phyloP scores from a whole-genome alignment of 768 basidiomycete species.

The Russula earlei region DNA sequence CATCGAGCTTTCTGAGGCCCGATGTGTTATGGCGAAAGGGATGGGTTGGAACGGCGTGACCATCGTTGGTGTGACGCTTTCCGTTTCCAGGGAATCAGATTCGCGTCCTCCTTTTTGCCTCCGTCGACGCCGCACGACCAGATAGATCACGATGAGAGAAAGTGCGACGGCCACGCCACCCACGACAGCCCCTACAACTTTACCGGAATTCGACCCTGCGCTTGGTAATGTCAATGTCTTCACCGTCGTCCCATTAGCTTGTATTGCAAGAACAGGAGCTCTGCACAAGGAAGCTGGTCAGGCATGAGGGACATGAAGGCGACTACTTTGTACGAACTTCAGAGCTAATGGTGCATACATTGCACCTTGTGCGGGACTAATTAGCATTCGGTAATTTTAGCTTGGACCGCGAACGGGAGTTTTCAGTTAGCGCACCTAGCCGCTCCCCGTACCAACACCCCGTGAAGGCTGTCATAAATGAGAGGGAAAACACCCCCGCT shows the following conservation, averaged over 20 bases:
- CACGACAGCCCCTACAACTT: constrained; percentile 17
- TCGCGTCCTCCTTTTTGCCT: neutral
- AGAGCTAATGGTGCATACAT: constrained; percentile 22
- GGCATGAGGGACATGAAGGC: neutral
- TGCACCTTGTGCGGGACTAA: constrained; percentile 22
- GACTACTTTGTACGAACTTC: constrained; percentile 12
- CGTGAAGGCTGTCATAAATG: neutral
- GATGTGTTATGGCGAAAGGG: neutral
- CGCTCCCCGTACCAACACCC: neutral
- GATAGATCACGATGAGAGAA: neutral
- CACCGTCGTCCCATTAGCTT: no score
- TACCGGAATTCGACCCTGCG: neutral
- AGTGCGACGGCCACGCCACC: constrained; percentile 4
- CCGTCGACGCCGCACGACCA: constrained; percentile 6
- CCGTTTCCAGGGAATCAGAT: neutral
- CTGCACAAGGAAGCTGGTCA: neutral
- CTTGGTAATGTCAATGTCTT: no score
- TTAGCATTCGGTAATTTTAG: neutral
- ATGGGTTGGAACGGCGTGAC: neutral
- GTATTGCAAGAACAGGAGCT: neutral
- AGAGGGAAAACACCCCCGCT: constrained; percentile 6
- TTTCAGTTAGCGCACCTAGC: constrained; percentile 12
- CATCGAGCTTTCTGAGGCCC: no score
- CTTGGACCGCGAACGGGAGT: neutral
- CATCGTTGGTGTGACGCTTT: neutral